A percentile compares a stretch with the other conserved stretches of the same genome.
Conservation (phyloP, 2,329 filamentous ascomycete genomes). For the Alternaria burnsii region DNA sequence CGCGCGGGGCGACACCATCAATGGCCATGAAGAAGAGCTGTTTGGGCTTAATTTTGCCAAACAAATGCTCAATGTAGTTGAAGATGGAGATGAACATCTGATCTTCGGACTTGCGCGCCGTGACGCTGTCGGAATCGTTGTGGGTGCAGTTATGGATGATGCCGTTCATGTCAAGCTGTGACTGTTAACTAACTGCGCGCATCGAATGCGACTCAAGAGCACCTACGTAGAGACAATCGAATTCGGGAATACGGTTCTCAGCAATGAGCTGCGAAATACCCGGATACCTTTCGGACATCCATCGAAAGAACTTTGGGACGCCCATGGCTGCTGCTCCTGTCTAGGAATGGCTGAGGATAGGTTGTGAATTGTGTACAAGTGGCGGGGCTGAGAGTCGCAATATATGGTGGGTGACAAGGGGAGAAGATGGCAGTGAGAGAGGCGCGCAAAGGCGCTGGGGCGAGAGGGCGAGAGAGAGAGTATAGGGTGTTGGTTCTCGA, state of each 20-base stretch:
- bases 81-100: conserved; percentile 99
- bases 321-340: conserved; percentile 59
- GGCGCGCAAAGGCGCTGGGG: conserved; percentile 17
- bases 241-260: conserved; percentile 98
- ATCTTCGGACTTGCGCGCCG: conserved; percentile 93
- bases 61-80: conserved; percentile 99
- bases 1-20: conserved; percentile 94
- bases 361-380: conserved; percentile 9
- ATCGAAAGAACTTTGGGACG: conserved; percentile 95
- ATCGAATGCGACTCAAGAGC: background rate
- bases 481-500: conserved; percentile 44
- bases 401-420: conserved; percentile 5
- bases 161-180: conserved; percentile 91
- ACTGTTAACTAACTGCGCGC: conserved; percentile 29
- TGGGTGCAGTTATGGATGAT: conserved; percentile 99
- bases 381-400: conserved; percentile 4
- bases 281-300: conserved; percentile 99
- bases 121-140: conserved; percentile 90
- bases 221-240: conserved; percentile 90
- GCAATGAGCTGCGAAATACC: conserved; percentile 98
- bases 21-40: conserved; percentile 99
- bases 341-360: conserved; percentile 27
- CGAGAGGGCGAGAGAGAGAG: conserved; percentile 34
- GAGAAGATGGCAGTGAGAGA: conserved; percentile 13
- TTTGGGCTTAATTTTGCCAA: conserved; percentile 98